Evolutionary conservation across 2,329 filamentous ascomycete genomes (phyloP).

Genomic region (Conoideocrella luteorostrata): DNA sequence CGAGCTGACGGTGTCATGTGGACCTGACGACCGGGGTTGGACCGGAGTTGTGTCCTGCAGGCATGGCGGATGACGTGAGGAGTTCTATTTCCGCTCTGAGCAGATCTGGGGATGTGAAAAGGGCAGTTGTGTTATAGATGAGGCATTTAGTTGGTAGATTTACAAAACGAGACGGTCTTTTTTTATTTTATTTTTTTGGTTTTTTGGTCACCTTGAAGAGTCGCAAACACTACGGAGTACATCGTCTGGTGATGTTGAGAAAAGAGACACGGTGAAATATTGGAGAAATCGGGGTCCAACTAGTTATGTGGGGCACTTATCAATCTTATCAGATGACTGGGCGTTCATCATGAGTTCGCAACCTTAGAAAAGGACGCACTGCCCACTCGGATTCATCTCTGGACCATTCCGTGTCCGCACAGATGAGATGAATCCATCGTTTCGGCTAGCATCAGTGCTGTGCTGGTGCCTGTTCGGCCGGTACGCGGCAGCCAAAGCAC

Average conservation of each 20-base stretch:
- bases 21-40: slow-evolving; percentile 12
- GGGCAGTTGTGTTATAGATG: slow-evolving; percentile 20
- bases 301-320: not conserved
- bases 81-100: slow-evolving; percentile 17
- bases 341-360: too few species aligned
- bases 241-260: too few species aligned
- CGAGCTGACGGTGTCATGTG: slow-evolving; percentile 11
- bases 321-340: slow-evolving; percentile 9
- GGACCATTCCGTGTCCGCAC: not conserved
- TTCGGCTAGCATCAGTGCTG: slow-evolving; percentile 7
- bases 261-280: not conserved
- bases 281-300: not conserved
- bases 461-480: slow-evolving; percentile 4
- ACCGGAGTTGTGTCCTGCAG: slow-evolving; percentile 20
- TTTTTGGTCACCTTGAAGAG: too few species aligned
- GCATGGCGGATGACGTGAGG: slow-evolving; percentile 23
- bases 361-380: not conserved
- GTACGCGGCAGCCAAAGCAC: not conserved
- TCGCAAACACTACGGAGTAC: too few species aligned
- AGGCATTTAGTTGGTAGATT: slow-evolving; percentile 22
- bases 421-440: slow-evolving; percentile 5
- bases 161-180: too few species aligned
- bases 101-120: slow-evolving; percentile 10
- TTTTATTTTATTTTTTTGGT: too few species aligned
- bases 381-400: not conserved